Evolutionary conservation across 352 stramenopile species (phyloP), one percentile per base, ranked within the genome.

Genomic region (Phytophthora capsici): DNA sequence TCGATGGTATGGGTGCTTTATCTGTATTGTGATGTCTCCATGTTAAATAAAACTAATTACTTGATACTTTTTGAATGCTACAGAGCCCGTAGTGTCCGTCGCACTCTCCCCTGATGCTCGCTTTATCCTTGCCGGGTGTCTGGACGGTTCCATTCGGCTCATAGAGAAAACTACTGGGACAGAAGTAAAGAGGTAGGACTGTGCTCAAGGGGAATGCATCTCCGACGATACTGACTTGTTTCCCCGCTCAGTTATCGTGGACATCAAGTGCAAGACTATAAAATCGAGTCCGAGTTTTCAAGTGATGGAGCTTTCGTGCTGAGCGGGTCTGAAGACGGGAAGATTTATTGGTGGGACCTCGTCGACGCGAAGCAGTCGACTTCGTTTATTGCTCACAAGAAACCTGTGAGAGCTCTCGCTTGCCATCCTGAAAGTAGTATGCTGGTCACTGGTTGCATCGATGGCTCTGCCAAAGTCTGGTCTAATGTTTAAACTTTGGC

Each of bases 391-490:
- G 84, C 83, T 10, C 87, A 95, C 62, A 68, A 68, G 7, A 86
- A 88, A 51, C 68, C 85, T 8, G 53, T 95, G n/a, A 80, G 85
- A 25, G 71, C 85, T 2, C 57, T 93, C 9, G 83, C 80, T 8
- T 79, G 57, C 4, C 85, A 95, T 46, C 87, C 87, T 0, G 80
- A 93, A 22, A 71, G 70, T 13, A 57, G 68, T 30, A 88, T 95
- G 70, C 63, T 95, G 14, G 63, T 90, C 30, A 91, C 85, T 5
- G 85, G 71, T 25, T 82, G 80, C 47, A 61, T 78, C 10, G 86
- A 90, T 37, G 82, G 84, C 20, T 85, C 75, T 1, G 87, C 84
- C 23, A 93, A 89, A 79, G 80, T 94, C 4, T 95, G 86, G 86
- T 61, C 60, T 26, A 64, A 58, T 17, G 34, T 41, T 37, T 68